Conservation (phyloP, 805 yeast species). For the Wickerhamomyces chaumierensis region DNA sequence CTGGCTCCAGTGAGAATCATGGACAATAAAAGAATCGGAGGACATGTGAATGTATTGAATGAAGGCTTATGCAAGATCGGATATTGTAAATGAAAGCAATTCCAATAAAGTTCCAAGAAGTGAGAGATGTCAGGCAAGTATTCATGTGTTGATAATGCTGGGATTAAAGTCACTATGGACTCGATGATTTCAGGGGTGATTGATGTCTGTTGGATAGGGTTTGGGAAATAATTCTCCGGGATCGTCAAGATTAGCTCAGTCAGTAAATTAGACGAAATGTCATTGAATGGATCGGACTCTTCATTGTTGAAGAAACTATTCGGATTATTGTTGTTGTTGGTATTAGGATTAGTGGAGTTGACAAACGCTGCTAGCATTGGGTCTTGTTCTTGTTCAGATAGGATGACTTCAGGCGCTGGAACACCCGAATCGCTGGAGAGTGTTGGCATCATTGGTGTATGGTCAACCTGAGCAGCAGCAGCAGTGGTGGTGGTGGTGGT, state of each 20-base stretch:
- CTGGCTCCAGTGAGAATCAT: constrained; percentile 31
- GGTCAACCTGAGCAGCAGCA: constrained; percentile 13
- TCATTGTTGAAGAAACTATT: constrained; percentile 18
- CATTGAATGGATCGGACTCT: constrained; percentile 19
- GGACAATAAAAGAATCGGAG: constrained; percentile 39
- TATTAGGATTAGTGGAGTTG: not conserved
- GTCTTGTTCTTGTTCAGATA: no score
- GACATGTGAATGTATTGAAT: constrained; percentile 38
- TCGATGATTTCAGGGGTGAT: constrained; percentile 15
- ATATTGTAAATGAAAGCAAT: constrained; percentile 28
- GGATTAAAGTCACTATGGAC: constrained; percentile 14
- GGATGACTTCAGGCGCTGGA: no score
- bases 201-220: constrained; percentile 17
- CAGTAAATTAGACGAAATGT: constrained; percentile 15
- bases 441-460: not conserved
- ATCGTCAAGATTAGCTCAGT: constrained; percentile 18
- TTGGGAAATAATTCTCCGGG: constrained; percentile 20
- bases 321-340: not conserved
- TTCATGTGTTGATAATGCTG: constrained; percentile 12
- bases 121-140: constrained; percentile 13
- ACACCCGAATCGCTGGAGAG: no score
- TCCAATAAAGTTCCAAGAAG: constrained; percentile 18
- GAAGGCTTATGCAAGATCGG: constrained; percentile 40
- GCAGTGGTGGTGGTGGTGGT: constrained; percentile 7
- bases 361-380: not conserved